phyloP scores from a whole-genome alignment of 2,329 filamentous ascomycete genomes.

The Botryosphaeria agaves region DNA sequence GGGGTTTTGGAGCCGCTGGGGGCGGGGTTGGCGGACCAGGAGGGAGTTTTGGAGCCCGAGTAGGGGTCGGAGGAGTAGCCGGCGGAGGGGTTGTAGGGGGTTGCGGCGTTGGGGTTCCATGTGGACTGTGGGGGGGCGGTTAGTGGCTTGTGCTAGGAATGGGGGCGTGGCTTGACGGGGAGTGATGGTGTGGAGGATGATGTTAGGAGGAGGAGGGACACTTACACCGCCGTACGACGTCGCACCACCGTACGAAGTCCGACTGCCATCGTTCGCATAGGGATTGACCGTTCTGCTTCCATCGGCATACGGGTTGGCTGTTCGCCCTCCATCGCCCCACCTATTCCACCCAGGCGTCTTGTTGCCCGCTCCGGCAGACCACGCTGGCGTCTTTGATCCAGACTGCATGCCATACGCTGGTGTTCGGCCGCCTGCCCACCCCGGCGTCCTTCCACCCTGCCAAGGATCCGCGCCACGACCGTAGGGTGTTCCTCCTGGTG shows the following conservation, averaged over 20 bases:
- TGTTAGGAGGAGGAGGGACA: constrained; percentile 5
- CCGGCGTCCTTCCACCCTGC: constrained; percentile 32
- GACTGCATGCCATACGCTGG: constrained; percentile 45
- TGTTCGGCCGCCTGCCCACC: constrained; percentile 37
- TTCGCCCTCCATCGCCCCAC: too few species aligned
- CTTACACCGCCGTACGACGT: constrained; percentile 18
- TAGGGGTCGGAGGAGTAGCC: constrained; percentile 42
- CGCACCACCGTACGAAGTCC: constrained; percentile 33
- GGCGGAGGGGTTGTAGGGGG: constrained; percentile 1
- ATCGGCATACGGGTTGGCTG: constrained; percentile 15
- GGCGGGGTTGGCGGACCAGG: too few species aligned
- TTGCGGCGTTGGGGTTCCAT: constrained; percentile 14
- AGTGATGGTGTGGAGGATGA: neutral
- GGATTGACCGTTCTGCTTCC: constrained; percentile 26
- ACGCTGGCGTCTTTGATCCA: constrained; percentile 24
- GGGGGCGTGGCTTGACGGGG: constrained; percentile 10
- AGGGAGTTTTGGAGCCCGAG: constrained; percentile 9
- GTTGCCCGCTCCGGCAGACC: constrained; percentile 24
- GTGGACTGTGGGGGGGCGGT: constrained; percentile 10
- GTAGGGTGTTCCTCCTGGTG: constrained; percentile 18
- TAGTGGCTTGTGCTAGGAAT: constrained; percentile 8
- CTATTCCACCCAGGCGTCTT: constrained; percentile 51
- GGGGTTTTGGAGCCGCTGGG: constrained; percentile 69
- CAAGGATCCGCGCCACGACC: constrained; percentile 30
- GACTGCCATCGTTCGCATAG: constrained; percentile 32